Base-by-base conservation (phyloP, 2,329 filamentous ascomycete genomes). In the Botrytis sinoallii region DNA sequence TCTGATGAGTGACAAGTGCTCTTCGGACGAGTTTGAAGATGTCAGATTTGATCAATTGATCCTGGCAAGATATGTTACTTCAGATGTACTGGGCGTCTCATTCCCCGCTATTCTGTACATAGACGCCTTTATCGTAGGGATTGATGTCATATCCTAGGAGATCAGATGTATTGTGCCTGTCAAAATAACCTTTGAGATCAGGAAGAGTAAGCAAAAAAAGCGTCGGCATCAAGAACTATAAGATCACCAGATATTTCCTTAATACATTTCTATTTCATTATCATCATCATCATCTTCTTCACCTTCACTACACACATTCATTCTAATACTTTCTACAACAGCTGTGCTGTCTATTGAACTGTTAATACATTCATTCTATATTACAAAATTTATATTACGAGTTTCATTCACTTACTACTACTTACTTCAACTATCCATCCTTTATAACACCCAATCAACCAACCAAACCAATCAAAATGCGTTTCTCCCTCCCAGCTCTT, bases 401-500 rank as follows among this genome's bases (percentile, higher is more conserved):
- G 64, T 44, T 55, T 73, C 29, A 40, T 42, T n/a, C 32, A 18
- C 40, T 25, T 8, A 42, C n/a, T 8, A 42, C n/a, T 14, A 32
- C 6, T 38, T 14, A 35, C 25, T 55, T 57, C 16, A 38, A 14
- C 12, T 55, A 29, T 20, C 18, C 22, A 38, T 25, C 22, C n/a
- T 42, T 40, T 25, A 60, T 14, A 46, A 48, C 25, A 40, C 22
- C 46, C 71, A 72, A n/a, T 48, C 25, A 71, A 74, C 55, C 66
- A 74, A 57, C 14, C n/a, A 57, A 59, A 69, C 32, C 59, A 48
- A 48, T 73, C 73, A 78, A 74, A 42, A 79, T 83, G 82, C 82
- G 82, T 76, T 83, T 83, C 80, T 80, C 81, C 22, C 70, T 79
- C 20, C 68, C 82, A 74, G 71, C 80, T 73, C 44, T 79, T 67